These are phyloP conservation scores for Termitomyces sp. DNA, from an alignment of 768 basidiomycete genomes.

Conservation along the genomic window DNA sequence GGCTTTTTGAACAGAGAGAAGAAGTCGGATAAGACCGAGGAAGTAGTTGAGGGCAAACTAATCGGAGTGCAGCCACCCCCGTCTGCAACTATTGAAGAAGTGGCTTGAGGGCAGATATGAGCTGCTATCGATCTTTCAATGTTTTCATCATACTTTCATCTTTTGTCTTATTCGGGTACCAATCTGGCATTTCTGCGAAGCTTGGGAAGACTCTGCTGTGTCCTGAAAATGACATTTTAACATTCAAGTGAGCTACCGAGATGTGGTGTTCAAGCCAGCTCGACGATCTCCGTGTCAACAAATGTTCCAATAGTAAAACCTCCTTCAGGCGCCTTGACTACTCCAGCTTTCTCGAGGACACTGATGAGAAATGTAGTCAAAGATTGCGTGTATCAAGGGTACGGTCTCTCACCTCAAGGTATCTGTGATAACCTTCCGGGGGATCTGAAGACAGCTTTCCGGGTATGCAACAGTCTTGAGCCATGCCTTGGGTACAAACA, in stretches of 20 bases:
- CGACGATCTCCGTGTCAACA: slow-evolving; percentile 49
- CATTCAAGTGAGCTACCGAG: neutral
- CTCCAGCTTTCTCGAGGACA: slow-evolving; percentile 71
- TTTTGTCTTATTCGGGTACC: neutral
- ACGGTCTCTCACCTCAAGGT: slow-evolving; percentile 56
- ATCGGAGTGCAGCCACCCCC: neutral
- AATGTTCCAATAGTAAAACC: slow-evolving; percentile 56
- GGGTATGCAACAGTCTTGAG: slow-evolving; percentile 76
- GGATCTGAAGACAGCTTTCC: slow-evolving; percentile 55
- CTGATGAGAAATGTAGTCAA: slow-evolving; percentile 28
- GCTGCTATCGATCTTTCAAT: neutral
- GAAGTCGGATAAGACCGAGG: slow-evolving; percentile 6
- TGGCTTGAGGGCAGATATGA: neutral
- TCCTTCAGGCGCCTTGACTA: slow-evolving; percentile 50
- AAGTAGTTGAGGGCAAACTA: slow-evolving; percentile 1
- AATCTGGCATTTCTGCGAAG: neutral
- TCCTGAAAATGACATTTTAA: neutral
- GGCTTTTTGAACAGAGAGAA: slow-evolving; percentile 43
- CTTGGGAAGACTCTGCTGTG: neutral
- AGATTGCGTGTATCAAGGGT: neutral
- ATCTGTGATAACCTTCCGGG: slow-evolving; percentile 56
- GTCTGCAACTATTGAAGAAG: slow-evolving; percentile 6
- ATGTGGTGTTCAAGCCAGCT: slow-evolving; percentile 30
- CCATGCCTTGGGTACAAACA: slow-evolving; percentile 59
- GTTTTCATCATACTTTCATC: slow-evolving; percentile 6